Evolutionary conservation across 2,329 filamentous ascomycete species (phyloP).

Genomic region (Colletotrichum cuscutae): DNA sequence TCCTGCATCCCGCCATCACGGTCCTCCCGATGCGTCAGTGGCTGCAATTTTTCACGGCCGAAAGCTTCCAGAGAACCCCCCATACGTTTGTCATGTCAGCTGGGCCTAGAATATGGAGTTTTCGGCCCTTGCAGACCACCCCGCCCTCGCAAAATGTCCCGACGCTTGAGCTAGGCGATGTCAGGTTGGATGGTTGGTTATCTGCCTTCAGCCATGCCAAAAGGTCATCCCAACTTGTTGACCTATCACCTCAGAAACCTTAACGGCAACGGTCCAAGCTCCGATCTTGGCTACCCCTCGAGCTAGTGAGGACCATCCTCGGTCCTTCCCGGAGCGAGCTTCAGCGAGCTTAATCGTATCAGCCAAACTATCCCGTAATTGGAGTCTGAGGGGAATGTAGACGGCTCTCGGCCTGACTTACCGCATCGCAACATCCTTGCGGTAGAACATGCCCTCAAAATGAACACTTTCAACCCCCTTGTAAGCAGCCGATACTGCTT

Average conservation of each 20-base stretch:
- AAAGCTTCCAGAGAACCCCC: not conserved
- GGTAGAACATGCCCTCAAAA: slow-evolving; percentile 90
- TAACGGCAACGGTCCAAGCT: not conserved
- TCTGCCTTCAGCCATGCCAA: not conserved
- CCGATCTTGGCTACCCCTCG: not conserved
- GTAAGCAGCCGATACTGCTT: slow-evolving; percentile 90
- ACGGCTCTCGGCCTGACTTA: not conserved
- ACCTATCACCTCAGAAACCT: not conserved
- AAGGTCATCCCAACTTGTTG: not conserved
- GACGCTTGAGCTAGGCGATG: not conserved
- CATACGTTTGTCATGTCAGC: not conserved
- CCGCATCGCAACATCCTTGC: slow-evolving; percentile 83
- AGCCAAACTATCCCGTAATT: not conserved
- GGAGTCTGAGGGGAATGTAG: not conserved
- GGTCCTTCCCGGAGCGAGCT: not conserved
- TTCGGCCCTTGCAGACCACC: not conserved
- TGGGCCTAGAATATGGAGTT: not conserved
- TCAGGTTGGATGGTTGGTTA: not conserved
- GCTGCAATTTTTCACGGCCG: slow-evolving; percentile 25
- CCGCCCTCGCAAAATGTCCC: not conserved
- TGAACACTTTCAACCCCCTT: slow-evolving; percentile 81
- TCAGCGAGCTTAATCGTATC: not conserved
- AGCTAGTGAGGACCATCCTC: not conserved
- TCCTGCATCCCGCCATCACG: slow-evolving; percentile 15
- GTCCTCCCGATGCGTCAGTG: slow-evolving; percentile 19